Evolutionary conservation across 768 basidiomycete species (phyloP), one percentile per base, ranked within the genome.

Genomic region (Kwoniella bestiolae): DNA sequence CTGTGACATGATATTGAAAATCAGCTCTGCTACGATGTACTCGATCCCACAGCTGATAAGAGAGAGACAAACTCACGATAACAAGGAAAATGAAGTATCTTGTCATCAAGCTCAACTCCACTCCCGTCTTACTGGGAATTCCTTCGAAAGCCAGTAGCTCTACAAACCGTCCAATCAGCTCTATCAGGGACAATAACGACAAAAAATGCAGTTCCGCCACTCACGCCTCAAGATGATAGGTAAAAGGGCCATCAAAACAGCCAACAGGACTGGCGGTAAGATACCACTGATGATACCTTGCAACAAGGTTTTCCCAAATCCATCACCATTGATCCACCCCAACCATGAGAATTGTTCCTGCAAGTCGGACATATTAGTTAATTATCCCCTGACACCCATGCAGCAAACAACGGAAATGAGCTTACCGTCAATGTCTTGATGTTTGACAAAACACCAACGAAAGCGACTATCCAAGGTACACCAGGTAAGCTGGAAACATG

Each of bases 41-140:
- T 26, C 34, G 34, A n/a, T 1, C 12, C 11, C 49, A 28, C 25
- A 3, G 26, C 5, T 16, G 32, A 64, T n/a, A n/a, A n/a, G n/a
- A n/a, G n/a, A n/a, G n/a, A n/a, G n/a, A 18, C 6, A 29, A n/a
- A 87, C 91, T 69, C 81, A 94, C 92, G 58, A 96, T 82, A 53
- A 94, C 91, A 83, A 91, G 90, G 85, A 96, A 96, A 68, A 92
- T 83, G 83, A 95, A 95, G 83, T 85, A 98, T 23, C 96, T 85
- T 1, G 87, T 88, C 94, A 97, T 96, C 75, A 99, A 81, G 56
- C 89, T 91, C 4, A 96, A 85, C 72, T 99, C 95, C 45, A 98
- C 82, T 0, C 87, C 89, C 0, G 89, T 91, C 34, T 85, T 85
- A 70, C 90, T 89, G 0, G 95, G 94, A 21, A 93, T 91, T 21